phyloP scores from a whole-genome alignment of 768 basidiomycete species.

The Lentinula raphanica region DNA sequence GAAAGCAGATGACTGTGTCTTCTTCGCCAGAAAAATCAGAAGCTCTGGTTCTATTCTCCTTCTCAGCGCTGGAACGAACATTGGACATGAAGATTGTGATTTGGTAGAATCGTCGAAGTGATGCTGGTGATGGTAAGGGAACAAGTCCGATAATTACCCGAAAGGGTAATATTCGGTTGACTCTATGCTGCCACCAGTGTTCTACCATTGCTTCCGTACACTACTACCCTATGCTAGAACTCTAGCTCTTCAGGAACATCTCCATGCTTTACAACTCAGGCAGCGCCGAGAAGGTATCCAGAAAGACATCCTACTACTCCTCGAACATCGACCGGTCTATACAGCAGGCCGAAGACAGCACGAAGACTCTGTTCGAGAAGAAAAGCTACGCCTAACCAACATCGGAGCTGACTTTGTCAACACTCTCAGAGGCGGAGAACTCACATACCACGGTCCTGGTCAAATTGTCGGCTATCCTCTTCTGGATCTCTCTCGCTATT shows the following conservation, averaged over 20 bases:
- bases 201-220: conserved; percentile 72
- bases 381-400: conserved; percentile 56
- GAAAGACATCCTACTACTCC: conserved; percentile 67
- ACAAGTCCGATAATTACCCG: too few species aligned
- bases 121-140: background rate
- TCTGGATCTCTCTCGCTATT: conserved; percentile 78
- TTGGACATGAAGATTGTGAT: too few species aligned
- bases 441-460: conserved; percentile 97
- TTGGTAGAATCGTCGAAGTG: too few species aligned
- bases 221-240: conserved; percentile 75
- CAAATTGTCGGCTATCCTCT: conserved; percentile 96
- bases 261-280: conserved; percentile 62
- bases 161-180: background rate
- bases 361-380: conserved; percentile 49
- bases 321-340: conserved; percentile 92
- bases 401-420: conserved; percentile 86
- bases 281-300: conserved; percentile 41
- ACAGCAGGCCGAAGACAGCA: conserved; percentile 89
- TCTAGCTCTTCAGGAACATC: conserved; percentile 62
- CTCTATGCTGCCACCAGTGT: conserved; percentile 44
- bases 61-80: too few species aligned
- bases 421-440: conserved; percentile 83
- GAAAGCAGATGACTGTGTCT: too few species aligned
- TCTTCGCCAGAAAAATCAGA: too few species aligned
- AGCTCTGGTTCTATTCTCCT: too few species aligned